phyloP scores from a whole-genome alignment of 2,329 filamentous ascomycete species.

The Bipolaris sorokiniana region DNA sequence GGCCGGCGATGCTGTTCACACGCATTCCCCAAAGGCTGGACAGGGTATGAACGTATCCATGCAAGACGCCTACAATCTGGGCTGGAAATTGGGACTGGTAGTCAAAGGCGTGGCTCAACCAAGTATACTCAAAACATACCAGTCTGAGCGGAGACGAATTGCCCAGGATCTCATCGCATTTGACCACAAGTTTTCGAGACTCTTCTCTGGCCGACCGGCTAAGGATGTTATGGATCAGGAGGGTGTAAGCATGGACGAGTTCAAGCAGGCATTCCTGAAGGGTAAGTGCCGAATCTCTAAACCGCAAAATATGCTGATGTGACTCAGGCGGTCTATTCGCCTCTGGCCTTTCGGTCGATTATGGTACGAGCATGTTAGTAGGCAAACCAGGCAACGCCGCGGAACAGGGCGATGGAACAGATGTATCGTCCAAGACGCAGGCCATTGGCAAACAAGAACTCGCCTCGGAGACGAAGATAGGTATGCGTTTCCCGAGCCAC shows the following conservation, averaged over 20 bases:
- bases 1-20: constrained; percentile 69
- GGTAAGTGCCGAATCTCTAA: background rate
- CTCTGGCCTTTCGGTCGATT: constrained; percentile 64
- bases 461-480: constrained; percentile 55
- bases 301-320: background rate
- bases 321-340: constrained; percentile 62
- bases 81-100: constrained; percentile 62
- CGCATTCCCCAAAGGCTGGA: constrained; percentile 66
- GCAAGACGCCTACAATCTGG: constrained; percentile 68
- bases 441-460: constrained; percentile 51
- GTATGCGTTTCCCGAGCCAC: constrained; percentile 65
- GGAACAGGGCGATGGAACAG: constrained; percentile 57
- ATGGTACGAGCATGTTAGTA: constrained; percentile 62
- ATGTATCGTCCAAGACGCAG: constrained; percentile 41
- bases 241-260: constrained; percentile 67
- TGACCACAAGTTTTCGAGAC: constrained; percentile 56
- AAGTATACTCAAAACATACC: constrained; percentile 59
- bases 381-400: constrained; percentile 56
- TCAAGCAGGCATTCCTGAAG: constrained; percentile 66
- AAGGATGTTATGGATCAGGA: constrained; percentile 66
- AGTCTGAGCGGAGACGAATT: constrained; percentile 62
- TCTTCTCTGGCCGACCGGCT: constrained; percentile 58
- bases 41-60: constrained; percentile 77
- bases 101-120: constrained; percentile 52
- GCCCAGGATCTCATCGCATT: constrained; percentile 69